A percentile compares a stretch with the other conserved stretches of the same genome.
Conservation (phyloP, 345 rosid genomes). For the Citrus australasica region DNA sequence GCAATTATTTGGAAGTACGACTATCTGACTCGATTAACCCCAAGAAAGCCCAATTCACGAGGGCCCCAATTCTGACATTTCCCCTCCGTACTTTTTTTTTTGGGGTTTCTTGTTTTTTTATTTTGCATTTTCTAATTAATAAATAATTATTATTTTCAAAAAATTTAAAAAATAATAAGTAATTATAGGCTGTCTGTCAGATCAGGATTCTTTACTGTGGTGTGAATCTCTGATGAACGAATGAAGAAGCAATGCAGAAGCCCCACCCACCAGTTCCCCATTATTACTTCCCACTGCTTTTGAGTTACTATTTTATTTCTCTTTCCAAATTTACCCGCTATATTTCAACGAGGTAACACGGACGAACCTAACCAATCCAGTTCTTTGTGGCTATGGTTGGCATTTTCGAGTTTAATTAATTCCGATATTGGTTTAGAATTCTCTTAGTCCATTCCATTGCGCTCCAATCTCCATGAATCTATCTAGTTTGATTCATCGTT, state of each 20-base stretch:
- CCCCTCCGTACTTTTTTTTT: neutral
- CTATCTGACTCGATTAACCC: neutral
- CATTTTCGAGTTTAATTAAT: too few relatives aligned
- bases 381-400: too few relatives aligned
- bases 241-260: neutral
- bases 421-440: too few relatives aligned
- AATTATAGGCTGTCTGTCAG: constrained; percentile 17
- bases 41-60: constrained; percentile 17
- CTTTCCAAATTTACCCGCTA: neutral
- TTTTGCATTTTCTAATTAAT: too few relatives aligned
- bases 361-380: neutral
- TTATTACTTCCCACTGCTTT: neutral
- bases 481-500: too few relatives aligned
- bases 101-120: too few relatives aligned
- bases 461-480: too few relatives aligned
- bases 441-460: too few relatives aligned
- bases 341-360: neutral
- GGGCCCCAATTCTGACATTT: constrained; percentile 25
- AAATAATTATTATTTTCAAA: neutral
- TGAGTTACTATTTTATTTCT: neutral
- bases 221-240: constrained; percentile 15
- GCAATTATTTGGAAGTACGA: constrained; percentile 31
- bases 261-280: neutral
- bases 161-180: neutral
- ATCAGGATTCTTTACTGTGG: constrained; percentile 7